A percentile compares a stretch with the other conserved stretches of the same genome.
These are phyloP conservation scores for Lactuca saligna DNA, from an alignment of 129 eudicot species.

Conservation along the genomic window DNA sequence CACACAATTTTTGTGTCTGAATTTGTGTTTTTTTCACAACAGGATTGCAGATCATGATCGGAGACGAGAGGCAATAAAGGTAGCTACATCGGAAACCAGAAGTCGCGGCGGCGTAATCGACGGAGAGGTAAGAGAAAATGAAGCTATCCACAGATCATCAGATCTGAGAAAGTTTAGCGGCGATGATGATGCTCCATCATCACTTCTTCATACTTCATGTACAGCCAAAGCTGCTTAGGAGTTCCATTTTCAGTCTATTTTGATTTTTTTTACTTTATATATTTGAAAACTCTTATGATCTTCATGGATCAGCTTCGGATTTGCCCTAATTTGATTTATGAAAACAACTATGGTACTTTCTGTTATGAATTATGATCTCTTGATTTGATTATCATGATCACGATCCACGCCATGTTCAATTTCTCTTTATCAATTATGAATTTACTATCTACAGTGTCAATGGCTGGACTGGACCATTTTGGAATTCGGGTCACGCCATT, in stretches of 20 bases:
- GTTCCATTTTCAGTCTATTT: neutral
- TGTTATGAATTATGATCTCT: constrained; percentile 1
- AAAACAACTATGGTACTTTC: neutral
- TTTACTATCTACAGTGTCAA: neutral
- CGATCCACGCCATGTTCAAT: neutral
- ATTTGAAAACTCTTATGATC: constrained; percentile 14
- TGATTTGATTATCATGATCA: neutral
- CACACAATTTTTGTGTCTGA: constrained; percentile 2
- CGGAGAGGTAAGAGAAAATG: constrained; percentile 27
- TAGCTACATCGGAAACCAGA: constrained; percentile 8
- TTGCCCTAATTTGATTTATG: constrained; percentile 22
- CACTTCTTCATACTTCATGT: constrained; percentile 19
- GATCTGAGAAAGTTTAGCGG: constrained; percentile 12
- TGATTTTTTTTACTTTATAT: neutral
- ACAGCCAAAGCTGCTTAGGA: constrained; percentile 41
- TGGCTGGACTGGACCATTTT: constrained; percentile 17
- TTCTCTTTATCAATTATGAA: neutral
- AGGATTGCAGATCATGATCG: constrained; percentile 57
- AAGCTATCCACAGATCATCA: constrained; percentile 12
- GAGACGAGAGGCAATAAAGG: constrained; percentile 39
- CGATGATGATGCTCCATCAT: constrained; percentile 28
- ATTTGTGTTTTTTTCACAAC: constrained; percentile 3
- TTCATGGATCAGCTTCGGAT: constrained; percentile 20
- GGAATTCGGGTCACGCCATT: neutral
- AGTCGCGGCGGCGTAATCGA: constrained; percentile 11